These are phyloP conservation scores for Aspergillus clavatus DNA, from an alignment of 2,329 filamentous ascomycete species.

Conservation along the genomic window DNA sequence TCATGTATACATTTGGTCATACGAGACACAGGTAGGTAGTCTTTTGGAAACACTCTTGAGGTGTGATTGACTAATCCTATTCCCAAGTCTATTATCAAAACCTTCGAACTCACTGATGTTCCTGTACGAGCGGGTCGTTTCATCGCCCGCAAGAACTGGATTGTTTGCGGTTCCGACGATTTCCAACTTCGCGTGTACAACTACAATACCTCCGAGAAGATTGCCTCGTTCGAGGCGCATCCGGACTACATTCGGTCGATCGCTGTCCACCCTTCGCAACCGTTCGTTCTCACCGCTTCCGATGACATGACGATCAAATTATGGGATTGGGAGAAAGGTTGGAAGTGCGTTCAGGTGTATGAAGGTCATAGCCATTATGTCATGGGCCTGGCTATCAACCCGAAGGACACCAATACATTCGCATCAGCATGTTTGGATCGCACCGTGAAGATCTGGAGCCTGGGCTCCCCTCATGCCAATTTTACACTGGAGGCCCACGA, in stretches of 20 bases:
- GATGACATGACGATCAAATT: constrained; percentile 99
- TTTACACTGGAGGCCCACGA: constrained; percentile 97
- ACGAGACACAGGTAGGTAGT: constrained; percentile 69
- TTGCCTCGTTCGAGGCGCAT: constrained; percentile 93
- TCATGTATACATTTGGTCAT: constrained; percentile 99
- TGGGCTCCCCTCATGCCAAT: constrained; percentile 89
- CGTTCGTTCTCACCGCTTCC: constrained; percentile 90
- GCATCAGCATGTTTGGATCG: constrained; percentile 92
- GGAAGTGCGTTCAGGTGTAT: constrained; percentile 96
- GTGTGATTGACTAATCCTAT: constrained; percentile 11
- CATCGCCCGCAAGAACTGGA: constrained; percentile 98
- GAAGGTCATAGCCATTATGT: constrained; percentile 96
- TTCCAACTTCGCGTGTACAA: constrained; percentile 90
- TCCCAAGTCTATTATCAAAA: constrained; percentile 80
- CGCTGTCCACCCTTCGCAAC: constrained; percentile 88
- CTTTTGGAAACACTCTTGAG: background rate
- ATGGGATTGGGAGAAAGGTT: constrained; percentile 98
- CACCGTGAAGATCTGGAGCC: constrained; percentile 96
- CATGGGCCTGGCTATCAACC: constrained; percentile 95
- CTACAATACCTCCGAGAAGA: constrained; percentile 99
- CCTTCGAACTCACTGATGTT: constrained; percentile 97
- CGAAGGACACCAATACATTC: constrained; percentile 91
- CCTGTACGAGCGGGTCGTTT: constrained; percentile 95
- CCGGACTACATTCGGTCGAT: constrained; percentile 98
- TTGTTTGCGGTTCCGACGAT: constrained; percentile 90